Evolutionary conservation across 2,329 filamentous ascomycete species (phyloP).

Genomic region (Ramularia collo-cygni): DNA sequence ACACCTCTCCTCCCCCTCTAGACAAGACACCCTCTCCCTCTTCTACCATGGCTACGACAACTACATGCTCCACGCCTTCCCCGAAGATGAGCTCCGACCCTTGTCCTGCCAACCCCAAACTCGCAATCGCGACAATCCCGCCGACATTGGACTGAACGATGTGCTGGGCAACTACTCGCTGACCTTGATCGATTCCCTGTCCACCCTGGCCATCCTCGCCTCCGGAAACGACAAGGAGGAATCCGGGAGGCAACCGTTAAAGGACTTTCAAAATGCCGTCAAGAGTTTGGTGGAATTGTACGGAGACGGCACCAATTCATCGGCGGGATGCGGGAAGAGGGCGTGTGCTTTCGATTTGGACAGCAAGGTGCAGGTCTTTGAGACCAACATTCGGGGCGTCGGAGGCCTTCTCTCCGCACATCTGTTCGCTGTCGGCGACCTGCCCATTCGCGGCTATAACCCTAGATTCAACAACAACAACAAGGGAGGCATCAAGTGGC

Average conservation of each 20-base stretch:
- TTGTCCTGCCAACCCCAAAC: constrained; percentile 77
- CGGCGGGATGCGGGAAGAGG: constrained; percentile 61
- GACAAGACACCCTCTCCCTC: constrained; percentile 55
- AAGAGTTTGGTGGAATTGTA: constrained; percentile 71
- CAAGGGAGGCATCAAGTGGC: constrained; percentile 35
- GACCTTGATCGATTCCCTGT: constrained; percentile 90
- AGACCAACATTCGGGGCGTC: constrained; percentile 90
- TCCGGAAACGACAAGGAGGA: constrained; percentile 55
- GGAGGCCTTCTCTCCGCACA: constrained; percentile 89
- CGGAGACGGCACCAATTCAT: constrained; percentile 65
- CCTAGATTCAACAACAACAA: constrained; percentile 39
- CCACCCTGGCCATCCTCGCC: constrained; percentile 85
- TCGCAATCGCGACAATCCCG: constrained; percentile 71
- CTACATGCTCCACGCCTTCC: constrained; percentile 90
- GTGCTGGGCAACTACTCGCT: constrained; percentile 95
- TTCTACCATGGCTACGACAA: constrained; percentile 97
- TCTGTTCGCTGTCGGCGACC: constrained; percentile 81
- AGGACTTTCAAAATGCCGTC: constrained; percentile 71
- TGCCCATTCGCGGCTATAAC: constrained; percentile 76
- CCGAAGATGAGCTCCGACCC: constrained; percentile 89
- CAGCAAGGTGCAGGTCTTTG: constrained; percentile 97
- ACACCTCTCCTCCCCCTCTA: constrained; percentile 10
- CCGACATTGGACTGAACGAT: constrained; percentile 84
- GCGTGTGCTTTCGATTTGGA: constrained; percentile 85
- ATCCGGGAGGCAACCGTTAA: constrained; percentile 38